Percentiles rank a stretch among this genome's conserved stretches.
Evolutionary conservation across 2,329 filamentous ascomycete species (phyloP).

Genomic region (Aspergillus persii): DNA sequence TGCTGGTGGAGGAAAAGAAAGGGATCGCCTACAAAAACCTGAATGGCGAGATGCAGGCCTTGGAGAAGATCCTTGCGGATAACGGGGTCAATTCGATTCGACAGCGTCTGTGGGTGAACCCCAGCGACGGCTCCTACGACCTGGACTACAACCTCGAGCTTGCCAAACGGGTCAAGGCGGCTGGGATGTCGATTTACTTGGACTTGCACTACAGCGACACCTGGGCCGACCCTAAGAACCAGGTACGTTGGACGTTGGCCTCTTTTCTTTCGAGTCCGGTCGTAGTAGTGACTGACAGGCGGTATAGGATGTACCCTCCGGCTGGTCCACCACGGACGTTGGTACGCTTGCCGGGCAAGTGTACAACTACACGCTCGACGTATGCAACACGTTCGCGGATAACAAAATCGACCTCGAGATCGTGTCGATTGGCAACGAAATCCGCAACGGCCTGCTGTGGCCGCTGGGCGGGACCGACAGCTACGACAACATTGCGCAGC

Average conservation of each 20-base stretch:
- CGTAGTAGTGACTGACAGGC: conserved; percentile 25
- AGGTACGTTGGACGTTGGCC: neutral
- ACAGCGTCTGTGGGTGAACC: conserved; percentile 71
- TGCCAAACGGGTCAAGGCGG: conserved; percentile 63
- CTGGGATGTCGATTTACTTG: conserved; percentile 60
- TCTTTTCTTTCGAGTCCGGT: neutral
- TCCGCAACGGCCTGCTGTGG: conserved; percentile 65
- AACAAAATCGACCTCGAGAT: conserved; percentile 58
- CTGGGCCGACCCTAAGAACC: conserved; percentile 52
- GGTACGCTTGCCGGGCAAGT: conserved; percentile 59
- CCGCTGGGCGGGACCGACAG: conserved; percentile 58
- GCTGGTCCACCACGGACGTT: conserved; percentile 60
- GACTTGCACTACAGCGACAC: conserved; percentile 68
- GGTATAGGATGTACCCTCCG: conserved; percentile 50
- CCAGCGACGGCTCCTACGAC: conserved; percentile 63
- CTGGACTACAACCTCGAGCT: conserved; percentile 68
- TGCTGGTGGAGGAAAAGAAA: conserved; percentile 60
- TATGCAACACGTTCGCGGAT: conserved; percentile 59
- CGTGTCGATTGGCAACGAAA: conserved; percentile 72
- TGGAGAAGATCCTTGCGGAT: conserved; percentile 62
- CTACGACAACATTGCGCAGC: conserved; percentile 59
- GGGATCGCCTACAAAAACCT: conserved; percentile 61
- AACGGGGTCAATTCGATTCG: conserved; percentile 68
- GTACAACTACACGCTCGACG: conserved; percentile 66
- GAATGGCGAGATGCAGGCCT: conserved; percentile 51